Base-by-base conservation (phyloP, 495 filamentous ascomycete species). In the Pseudomonodictys pantanalensis region DNA sequence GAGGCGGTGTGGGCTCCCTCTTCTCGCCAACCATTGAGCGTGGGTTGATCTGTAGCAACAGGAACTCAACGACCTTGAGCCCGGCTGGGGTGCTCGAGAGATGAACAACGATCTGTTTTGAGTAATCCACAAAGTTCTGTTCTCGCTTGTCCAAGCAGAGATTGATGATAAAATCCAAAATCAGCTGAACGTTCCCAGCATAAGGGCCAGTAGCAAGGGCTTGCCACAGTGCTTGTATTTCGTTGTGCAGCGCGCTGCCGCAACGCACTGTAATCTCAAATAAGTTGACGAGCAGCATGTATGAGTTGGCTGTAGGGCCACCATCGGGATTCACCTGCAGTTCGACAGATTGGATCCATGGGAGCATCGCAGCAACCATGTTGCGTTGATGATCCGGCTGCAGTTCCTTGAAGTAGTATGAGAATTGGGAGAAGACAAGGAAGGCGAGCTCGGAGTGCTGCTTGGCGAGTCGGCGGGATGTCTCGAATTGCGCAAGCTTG, bases 191-290 rank as follows among this genome's bases (percentile, higher is more conserved):
- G 69, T 98, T 98, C n/a, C 92, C 93, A 3, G 83, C 87, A 74
- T 96, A 86, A 0, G 91, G 92, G 1, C 92, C 95, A 3, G 92
- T 97, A 0, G 92, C 93, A 17, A 98, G 77, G 3, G 93, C 93
- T 76, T 96, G 91, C 93, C 93, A 98, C 30, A 98, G 81, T 10
- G 93, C 93, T 71, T 97, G 92, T 3, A 97, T 92, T 73, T 98
- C 95, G 56, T 96, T 96, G 64, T 97, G 92, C 30, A 98, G 74
- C 3, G 85, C 85, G 35, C 83, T 88, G 69, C 92, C 89, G 43
- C 89, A 92, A 52, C 90, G 89, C 65, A 96, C 92, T 1, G 93
- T 98, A 49, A 97, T 95, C 72, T 98, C 92, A 45, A 96, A 90
- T 1, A 98, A 81, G 69, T 98, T 98, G 10, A 93, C 89, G 11